Evolutionary conservation across 2,329 filamentous ascomycete species (phyloP), one percentile per base, ranked within the genome.

Genomic region (Neofusicoccum sp.): DNA sequence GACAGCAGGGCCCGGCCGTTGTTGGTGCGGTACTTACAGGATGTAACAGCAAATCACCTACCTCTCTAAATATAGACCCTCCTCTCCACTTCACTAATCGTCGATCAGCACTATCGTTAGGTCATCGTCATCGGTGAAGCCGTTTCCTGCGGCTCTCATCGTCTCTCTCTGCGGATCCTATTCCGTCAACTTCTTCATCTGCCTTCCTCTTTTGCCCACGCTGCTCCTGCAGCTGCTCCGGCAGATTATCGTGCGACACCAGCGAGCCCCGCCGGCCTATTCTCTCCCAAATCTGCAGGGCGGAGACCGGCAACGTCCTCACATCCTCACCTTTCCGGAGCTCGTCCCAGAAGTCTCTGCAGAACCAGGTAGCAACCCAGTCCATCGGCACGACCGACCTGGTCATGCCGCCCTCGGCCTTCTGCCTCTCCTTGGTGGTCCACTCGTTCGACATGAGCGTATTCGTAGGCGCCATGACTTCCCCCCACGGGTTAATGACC

Each of bases 331-430:
- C 67, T 40, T 16, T 58, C 62, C 24, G 36, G 14, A 74, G 61
- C 6, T 63, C 59, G 9, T 61, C 58, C 72, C 72, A 75, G 24
- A 69, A 73, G n/a, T 68, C 63, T 26, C 63, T 67, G 7, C 68
- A 70, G 53, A 75, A 75, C 73, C 73, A 75, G 49, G 71, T 68
- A 26, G 70, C 70, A 30, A 72, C 65, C 63, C 71, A 75, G 12
- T 69, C 65, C 62, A 74, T 69, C 1, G 71, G 63, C 6, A 75
- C 69, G 20, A 71, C 66, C 24, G 63, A 62, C 58, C 69, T 73
- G 48, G 71, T 69, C 58, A 69, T 69, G 5, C 72, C 71, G 30
- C 67, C 67, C 24, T 65, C 61, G 1, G 33, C 33, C 3, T 64
- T 61, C 9, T 63, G 64, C 4, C 36, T 14, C 6, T 59, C 61